Evolutionary conservation across 1,284 basidiomycete species (phyloP), one percentile per base, ranked within the genome.

Genomic region (Pseudozyma sp.): DNA sequence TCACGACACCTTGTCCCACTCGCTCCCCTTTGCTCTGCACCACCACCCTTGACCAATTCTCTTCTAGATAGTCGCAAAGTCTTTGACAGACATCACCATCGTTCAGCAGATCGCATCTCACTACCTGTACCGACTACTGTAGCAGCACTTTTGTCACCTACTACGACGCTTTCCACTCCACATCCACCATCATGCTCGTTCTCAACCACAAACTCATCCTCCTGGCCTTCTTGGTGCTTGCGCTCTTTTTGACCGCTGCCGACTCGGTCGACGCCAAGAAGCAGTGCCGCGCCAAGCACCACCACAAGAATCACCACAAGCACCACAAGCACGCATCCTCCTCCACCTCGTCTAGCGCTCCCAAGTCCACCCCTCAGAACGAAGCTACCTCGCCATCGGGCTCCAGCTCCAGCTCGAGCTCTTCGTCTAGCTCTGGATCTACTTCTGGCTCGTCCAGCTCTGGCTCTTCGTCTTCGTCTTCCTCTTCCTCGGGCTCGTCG

Each of bases 11-110:
- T 42, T 53, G 24, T 46, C 45, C 31, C 17, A 33, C 31, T 33
- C 42, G 13, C 40, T 37, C 33, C 33, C 24, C 55, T 14, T 54
- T 49, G 24, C 39, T 39, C 39, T 49, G 42, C 34, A 24, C 37
- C 30, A 37, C 42, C 49, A 48, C 40, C 13, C 13, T 37, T 34
- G 24, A 19, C 33, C 42, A 9, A n/a, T 16, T 48, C n/a, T 53
- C 54, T 64, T 24, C 50, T 49, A 51, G 54, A 53, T 63, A 62
- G 54, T 64, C 45, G 47, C 29, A 35, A 17, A 42, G 65, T 69
- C 67, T 69, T 68, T 69, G 67, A 69, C 61, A 69, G 67, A 69
- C 58, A 69, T 46, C 58, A 61, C 59, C 64, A 62, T 61, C 70
- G 57, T 68, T 67, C 68, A 58, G 53, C 50, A 44, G 34, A 16